Evolutionary conservation across 2,329 filamentous ascomycete genomes (phyloP).

Genomic region (Calonectria hongkongensis): DNA sequence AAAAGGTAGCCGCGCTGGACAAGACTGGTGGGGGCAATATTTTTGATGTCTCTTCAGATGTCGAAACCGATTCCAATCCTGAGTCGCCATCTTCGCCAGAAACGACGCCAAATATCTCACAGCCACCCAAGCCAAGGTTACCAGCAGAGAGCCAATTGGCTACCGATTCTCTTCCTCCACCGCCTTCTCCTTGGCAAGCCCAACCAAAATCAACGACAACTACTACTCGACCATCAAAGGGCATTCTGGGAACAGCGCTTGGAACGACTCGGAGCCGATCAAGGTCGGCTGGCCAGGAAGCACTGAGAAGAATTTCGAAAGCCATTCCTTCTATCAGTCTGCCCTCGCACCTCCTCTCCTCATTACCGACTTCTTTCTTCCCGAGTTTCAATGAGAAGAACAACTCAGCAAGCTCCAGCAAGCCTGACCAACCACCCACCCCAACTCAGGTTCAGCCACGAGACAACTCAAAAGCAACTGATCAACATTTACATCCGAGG

Average conservation of each 20-base stretch:
- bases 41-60: slow-evolving; percentile 51
- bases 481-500: slow-evolving; percentile 35
- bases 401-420: slow-evolving; percentile 31
- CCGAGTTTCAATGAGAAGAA: slow-evolving; percentile 59
- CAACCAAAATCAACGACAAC: slow-evolving; percentile 48
- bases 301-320: slow-evolving; percentile 74
- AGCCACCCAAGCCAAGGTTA: slow-evolving; percentile 34
- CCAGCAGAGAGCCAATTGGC: slow-evolving; percentile 28
- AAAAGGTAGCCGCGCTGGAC: slow-evolving; percentile 75
- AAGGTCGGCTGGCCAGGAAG: slow-evolving; percentile 74
- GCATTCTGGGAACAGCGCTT: slow-evolving; percentile 67
- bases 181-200: slow-evolving; percentile 58
- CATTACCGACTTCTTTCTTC: slow-evolving; percentile 65
- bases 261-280: slow-evolving; percentile 69
- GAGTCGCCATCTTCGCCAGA: slow-evolving; percentile 49
- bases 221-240: slow-evolving; percentile 53
- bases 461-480: slow-evolving; percentile 25
- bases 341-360: slow-evolving; percentile 60
- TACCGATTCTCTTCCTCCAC: slow-evolving; percentile 52
- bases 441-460: slow-evolving; percentile 28
- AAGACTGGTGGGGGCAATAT: slow-evolving; percentile 56
- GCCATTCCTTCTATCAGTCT: slow-evolving; percentile 71
- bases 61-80: slow-evolving; percentile 51
- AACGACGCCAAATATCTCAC: slow-evolving; percentile 29
- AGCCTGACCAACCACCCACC: slow-evolving; percentile 35